Evolutionary conservation across 768 basidiomycete species (phyloP).

Genomic region (Imleria badia): DNA sequence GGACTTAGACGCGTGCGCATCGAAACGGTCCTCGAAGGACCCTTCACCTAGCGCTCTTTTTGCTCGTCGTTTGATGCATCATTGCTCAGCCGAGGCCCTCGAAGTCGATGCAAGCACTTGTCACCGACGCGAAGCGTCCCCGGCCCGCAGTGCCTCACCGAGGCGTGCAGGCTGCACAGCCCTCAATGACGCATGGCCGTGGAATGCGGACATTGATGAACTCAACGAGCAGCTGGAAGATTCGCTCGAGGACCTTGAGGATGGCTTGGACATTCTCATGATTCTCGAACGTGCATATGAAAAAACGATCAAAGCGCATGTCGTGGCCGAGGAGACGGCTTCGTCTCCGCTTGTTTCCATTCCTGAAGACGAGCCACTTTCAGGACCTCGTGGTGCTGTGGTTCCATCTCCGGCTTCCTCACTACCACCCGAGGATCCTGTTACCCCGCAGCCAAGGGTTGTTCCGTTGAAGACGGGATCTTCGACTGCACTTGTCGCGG

Average conservation of each 20-base stretch:
- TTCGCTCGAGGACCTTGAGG: conserved; percentile 59
- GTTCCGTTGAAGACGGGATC: conserved; percentile 57
- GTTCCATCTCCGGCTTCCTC: neutral
- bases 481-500: conserved; percentile 66
- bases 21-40: conserved; percentile 36
- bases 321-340: conserved; percentile 32
- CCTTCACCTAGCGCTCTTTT: conserved; percentile 56
- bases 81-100: conserved; percentile 59
- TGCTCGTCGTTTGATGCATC: conserved; percentile 84
- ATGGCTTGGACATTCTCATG: conserved; percentile 67
- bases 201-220: conserved; percentile 38
- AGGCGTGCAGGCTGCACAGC: conserved; percentile 34
- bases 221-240: conserved; percentile 43
- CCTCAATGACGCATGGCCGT: conserved; percentile 29
- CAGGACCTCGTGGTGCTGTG: neutral
- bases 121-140: conserved; percentile 30
- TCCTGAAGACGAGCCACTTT: conserved; percentile 20
- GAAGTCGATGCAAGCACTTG: conserved; percentile 11
- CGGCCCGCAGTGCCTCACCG: conserved; percentile 46
- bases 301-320: conserved; percentile 61
- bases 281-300: conserved; percentile 73
- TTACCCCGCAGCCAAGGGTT: conserved; percentile 19
- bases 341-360: conserved; percentile 17
- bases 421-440: conserved; percentile 15
- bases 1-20: conserved; percentile 18